Evolutionary conservation across 2,329 filamentous ascomycete genomes (phyloP), one percentile per base, ranked within the genome.

Genomic region (Arthroderma sp.): DNA sequence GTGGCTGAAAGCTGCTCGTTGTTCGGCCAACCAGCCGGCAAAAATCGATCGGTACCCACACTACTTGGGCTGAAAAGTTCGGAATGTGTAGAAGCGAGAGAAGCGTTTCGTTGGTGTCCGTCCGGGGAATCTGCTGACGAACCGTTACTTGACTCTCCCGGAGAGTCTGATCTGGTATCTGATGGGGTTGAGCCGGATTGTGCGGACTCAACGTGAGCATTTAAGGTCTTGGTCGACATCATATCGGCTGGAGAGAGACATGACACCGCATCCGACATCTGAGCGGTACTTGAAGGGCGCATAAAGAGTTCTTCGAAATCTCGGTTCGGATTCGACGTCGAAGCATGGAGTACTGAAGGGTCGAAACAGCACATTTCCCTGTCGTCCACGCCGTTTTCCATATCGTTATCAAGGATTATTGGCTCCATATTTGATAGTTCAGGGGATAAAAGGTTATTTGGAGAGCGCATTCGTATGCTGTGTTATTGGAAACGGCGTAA

Each of bases 101-200:
- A 69, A 6, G 58, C 50, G 43, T 67, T 62, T 41, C 66, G 63
- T 9, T 58, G 46, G 49, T 66, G 65, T 44, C 64, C 61, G 11
- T 57, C 54, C 5, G 62, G 61, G 2, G 65, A 69, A 46, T 65
- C 65, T 4, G 64, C 61, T 3, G 63, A 66, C 4, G 66, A 69
- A 42, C 61, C 64, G 41, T 57, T 61, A 47, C 63, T 69, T 4
- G 64, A 67, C 36, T 61, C 60, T 45, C 64, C 66, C 2, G 61
- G 60, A 4, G 67, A 70, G 42, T 67, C 66, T n/a, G 63, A 63
- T n/a, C 63, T 61, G 3, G 64, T 65, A 44, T 67, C 58, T 11
- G 64, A 55, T 28, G 60, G 46, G 48, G 61, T 50, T 10, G 59
- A 50, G 43, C 61, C 52, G 11, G 57, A 55, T 11, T 50, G 46